These are phyloP conservation scores for Kodamaea kaohsiungensis DNA, from an alignment of 805 yeast genomes.

Conservation along the genomic window DNA sequence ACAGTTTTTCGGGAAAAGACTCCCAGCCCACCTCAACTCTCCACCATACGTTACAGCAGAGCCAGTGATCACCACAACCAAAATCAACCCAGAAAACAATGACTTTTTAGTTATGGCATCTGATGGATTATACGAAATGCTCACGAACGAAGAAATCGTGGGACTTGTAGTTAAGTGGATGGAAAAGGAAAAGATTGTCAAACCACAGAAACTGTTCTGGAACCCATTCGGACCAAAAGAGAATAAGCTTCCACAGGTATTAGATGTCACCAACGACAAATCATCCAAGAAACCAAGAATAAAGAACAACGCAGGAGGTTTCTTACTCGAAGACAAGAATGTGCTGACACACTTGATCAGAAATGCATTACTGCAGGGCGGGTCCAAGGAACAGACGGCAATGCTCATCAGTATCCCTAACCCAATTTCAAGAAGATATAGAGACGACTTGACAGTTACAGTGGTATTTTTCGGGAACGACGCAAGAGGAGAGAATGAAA, in stretches of 20 bases:
- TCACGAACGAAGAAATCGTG: constrained; percentile 89
- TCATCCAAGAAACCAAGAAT: constrained; percentile 75
- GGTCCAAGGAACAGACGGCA: constrained; percentile 82
- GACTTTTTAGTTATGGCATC: constrained; percentile 91
- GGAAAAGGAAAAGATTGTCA: constrained; percentile 66
- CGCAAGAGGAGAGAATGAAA: constrained; percentile 38
- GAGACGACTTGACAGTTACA: constrained; percentile 95
- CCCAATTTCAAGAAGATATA: constrained; percentile 85
- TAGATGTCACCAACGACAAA: constrained; percentile 59
- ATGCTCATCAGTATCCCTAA: constrained; percentile 89
- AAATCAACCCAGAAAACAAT: constrained; percentile 65
- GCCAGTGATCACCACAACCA: constrained; percentile 85
- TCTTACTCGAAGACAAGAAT: constrained; percentile 76
- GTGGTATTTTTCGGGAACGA: constrained; percentile 88
- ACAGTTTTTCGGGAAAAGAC: constrained; percentile 76
- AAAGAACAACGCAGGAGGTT: constrained; percentile 40
- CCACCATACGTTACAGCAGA: constrained; percentile 98
- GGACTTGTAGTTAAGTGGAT: constrained; percentile 93
- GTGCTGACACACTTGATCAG: constrained; percentile 92
- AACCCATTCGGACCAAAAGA: constrained; percentile 42
- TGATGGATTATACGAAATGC: constrained; percentile 91
- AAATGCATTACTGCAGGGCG: constrained; percentile 87
- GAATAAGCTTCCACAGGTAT: constrained; percentile 60
- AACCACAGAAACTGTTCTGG: constrained; percentile 51
- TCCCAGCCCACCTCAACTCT: constrained; percentile 72